Evolutionary conservation across 192 early-diverging fungal species (phyloP).

Genomic region (Lunasporangiospora selenospora): DNA sequence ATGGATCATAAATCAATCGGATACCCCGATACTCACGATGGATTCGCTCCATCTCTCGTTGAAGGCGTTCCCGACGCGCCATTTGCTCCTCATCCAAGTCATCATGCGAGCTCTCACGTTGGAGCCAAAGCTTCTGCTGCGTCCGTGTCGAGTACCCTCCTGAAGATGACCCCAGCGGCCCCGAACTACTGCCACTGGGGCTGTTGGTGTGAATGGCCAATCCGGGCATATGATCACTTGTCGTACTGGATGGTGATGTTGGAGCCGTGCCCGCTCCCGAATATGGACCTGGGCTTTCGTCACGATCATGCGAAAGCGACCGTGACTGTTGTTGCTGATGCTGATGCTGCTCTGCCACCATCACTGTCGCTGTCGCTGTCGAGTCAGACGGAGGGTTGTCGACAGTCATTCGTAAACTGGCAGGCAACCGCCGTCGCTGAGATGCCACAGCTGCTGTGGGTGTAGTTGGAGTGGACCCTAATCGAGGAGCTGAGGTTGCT

Average conservation of each 20-base stretch:
- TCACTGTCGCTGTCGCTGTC: neutral
- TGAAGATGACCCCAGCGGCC: conserved; percentile 13
- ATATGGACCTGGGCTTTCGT: no score
- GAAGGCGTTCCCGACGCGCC: conserved; percentile 1
- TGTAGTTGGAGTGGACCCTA: neutral
- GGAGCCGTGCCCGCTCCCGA: no score
- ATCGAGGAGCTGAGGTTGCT: neutral
- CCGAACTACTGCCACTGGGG: neutral
- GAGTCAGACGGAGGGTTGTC: no score
- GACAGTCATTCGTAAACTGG: conserved; percentile 20
- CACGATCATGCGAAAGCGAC: neutral
- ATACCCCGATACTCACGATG: conserved; percentile 29
- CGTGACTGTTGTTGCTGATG: neutral
- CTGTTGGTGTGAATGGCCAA: neutral
- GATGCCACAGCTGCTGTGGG: neutral
- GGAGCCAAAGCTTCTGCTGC: conserved; percentile 35
- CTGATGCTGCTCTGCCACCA: neutral
- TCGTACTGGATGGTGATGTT: neutral
- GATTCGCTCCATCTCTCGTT: conserved; percentile 20
- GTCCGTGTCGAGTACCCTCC: conserved; percentile 18
- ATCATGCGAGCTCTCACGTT: conserved; percentile 16
- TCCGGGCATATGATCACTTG: neutral
- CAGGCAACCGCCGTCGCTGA: conserved; percentile 9
- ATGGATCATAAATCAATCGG: conserved; percentile 15
- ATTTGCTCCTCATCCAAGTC: conserved; percentile 20